A percentile compares a stretch with the other conserved stretches of the same genome.
Conservation (phyloP, 2,329 filamentous ascomycete species). For the Xylariales sp. region DNA sequence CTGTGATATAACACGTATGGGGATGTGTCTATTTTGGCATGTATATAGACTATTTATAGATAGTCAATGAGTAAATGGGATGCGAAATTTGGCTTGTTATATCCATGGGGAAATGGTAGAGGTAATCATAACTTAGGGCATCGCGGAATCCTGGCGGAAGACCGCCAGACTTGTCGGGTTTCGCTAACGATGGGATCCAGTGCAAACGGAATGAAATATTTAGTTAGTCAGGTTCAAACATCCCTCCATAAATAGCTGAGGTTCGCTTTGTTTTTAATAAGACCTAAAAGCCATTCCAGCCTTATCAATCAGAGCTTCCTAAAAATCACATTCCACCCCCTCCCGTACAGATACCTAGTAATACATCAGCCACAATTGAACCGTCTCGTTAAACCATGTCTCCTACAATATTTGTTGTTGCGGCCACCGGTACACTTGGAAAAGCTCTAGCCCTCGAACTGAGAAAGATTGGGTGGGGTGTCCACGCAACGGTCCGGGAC, state of each 20-base stretch:
- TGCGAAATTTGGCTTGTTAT: too few species aligned
- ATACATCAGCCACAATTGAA: background rate
- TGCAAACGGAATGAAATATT: too few species aligned
- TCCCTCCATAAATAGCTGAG: background rate
- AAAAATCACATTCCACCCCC: background rate
- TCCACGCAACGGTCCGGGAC: slow-evolving; percentile 37
- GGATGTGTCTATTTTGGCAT: too few species aligned
- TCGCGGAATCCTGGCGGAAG: background rate
- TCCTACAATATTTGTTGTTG: slow-evolving; percentile 39
- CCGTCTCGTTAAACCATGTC: slow-evolving; percentile 15
- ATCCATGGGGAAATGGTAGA: too few species aligned
- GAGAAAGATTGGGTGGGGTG: slow-evolving; percentile 35
- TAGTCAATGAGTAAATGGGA: too few species aligned
- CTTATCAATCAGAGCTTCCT: background rate
- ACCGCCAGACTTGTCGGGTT: background rate
- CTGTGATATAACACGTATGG: background rate
- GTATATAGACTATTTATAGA: background rate
- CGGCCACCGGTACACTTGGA: slow-evolving; percentile 40
- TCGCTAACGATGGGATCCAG: background rate
- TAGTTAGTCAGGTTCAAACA: background rate
- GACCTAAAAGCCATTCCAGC: background rate
- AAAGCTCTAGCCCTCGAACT: slow-evolving; percentile 36
- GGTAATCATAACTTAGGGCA: background rate
- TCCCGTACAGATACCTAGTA: background rate
- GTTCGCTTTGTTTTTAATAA: background rate